Evolutionary conservation across 116 monocot species (phyloP).

Genomic region (Zostera marina): DNA sequence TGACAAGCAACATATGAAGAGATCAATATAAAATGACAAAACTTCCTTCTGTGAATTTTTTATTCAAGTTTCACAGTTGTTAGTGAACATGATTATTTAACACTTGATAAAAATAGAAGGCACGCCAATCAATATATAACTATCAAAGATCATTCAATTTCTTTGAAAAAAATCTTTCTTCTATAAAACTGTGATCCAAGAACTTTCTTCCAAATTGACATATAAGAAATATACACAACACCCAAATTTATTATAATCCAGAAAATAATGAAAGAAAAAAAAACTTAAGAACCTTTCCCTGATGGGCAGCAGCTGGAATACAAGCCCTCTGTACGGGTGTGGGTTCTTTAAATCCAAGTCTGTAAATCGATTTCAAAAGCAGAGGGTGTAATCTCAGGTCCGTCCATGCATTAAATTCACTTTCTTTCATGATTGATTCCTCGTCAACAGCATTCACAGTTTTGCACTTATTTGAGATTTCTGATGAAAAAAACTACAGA

Average conservation of each 20-base stretch:
- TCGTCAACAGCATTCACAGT: constrained; percentile 6
- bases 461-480: constrained; percentile 9
- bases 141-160: background rate
- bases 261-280: background rate
- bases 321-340: constrained; percentile 92
- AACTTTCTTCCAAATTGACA: background rate
- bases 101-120: no score
- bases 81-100: no score
- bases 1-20: background rate
- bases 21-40: no score
- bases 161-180: background rate
- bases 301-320: constrained; percentile 84
- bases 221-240: background rate
- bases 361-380: constrained; percentile 65
- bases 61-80: no score
- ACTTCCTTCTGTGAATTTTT: no score
- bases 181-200: no score
- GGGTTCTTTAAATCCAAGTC: constrained; percentile 86
- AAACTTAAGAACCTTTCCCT: constrained; percentile 86
- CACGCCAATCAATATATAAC: background rate
- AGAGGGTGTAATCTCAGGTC: constrained; percentile 79
- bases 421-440: background rate
- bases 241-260: background rate
- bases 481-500: constrained; percentile 3
- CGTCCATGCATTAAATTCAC: constrained; percentile 68